These are phyloP conservation scores for Liriodendron chinense DNA, from an alignment of 164 flowering plant genomes.

Conservation along the genomic window DNA sequence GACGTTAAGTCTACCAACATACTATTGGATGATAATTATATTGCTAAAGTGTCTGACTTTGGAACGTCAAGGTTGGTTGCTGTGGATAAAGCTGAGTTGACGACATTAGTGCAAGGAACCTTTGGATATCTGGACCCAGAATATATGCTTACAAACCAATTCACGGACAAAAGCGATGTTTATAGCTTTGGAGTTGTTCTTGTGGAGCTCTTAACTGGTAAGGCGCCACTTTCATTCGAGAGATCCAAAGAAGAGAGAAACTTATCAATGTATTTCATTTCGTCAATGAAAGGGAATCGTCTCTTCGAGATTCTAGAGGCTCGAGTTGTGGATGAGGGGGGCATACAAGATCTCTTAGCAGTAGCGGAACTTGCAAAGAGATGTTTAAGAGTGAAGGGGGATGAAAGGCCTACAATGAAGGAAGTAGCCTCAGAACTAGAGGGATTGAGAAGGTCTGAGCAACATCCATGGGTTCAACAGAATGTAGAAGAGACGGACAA, in stretches of 20 bases:
- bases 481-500: background rate
- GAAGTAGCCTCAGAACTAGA: conserved; percentile 1
- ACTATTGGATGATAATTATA: conserved; percentile 2
- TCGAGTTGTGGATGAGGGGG: background rate
- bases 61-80: conserved; percentile 3
- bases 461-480: background rate
- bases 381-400: conserved; percentile 1
- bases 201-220: conserved; percentile 28
- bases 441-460: background rate
- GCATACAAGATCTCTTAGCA: background rate
- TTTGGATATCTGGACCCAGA: conserved; percentile 41
- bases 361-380: conserved; percentile 5
- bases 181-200: conserved; percentile 11
- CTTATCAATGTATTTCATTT: background rate
- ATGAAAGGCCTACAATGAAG: conserved; percentile 9
- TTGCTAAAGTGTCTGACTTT: conserved; percentile 7
- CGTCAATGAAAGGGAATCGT: background rate
- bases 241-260: background rate
- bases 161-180: conserved; percentile 29
- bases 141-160: conserved; percentile 24
- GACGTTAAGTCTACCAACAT: conserved; percentile 11
- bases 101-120: conserved; percentile 27
- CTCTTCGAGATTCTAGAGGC: background rate
- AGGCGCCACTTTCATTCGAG: conserved; percentile 12
- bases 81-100: background rate